phyloP scores from a whole-genome alignment of 2,329 filamentous ascomycete genomes.

The Orbilia brochopaga region DNA sequence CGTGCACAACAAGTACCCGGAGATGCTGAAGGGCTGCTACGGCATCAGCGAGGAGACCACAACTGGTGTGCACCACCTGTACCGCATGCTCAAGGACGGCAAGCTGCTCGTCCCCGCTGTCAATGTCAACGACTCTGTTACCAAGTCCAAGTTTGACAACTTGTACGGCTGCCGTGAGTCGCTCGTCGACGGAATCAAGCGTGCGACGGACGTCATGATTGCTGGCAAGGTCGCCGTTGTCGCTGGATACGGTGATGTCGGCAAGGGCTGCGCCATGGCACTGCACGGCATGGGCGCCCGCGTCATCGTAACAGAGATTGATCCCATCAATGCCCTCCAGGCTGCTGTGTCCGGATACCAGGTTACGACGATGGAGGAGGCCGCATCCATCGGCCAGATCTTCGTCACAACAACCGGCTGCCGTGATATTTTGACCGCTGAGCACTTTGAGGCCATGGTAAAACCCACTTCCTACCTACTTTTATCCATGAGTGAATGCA shows the following conservation, averaged over 20 bases:
- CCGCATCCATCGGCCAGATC: slow-evolving; percentile 86
- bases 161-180: slow-evolving; percentile 99
- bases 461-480: slow-evolving; percentile 57
- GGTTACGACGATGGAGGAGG: slow-evolving; percentile 98
- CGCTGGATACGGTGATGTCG: slow-evolving; percentile 97
- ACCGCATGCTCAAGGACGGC: slow-evolving; percentile 93
- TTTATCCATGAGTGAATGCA: not conserved
- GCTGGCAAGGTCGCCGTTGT: slow-evolving; percentile 98
- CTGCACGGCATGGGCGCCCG: slow-evolving; percentile 97
- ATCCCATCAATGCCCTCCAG: slow-evolving; percentile 99
- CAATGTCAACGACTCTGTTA: slow-evolving; percentile 99
- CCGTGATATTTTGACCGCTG: slow-evolving; percentile 92
- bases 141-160: slow-evolving; percentile 99
- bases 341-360: slow-evolving; percentile 96
- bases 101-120: slow-evolving; percentile 90
- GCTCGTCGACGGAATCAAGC: slow-evolving; percentile 99
- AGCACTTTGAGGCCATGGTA: slow-evolving; percentile 89
- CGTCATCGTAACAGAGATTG: slow-evolving; percentile 94
- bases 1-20: slow-evolving; percentile 97
- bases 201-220: slow-evolving; percentile 99
- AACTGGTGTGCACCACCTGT: slow-evolving; percentile 98
- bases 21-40: slow-evolving; percentile 97
- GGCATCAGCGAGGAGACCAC: slow-evolving; percentile 99
- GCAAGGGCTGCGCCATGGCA: slow-evolving; percentile 96
- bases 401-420: slow-evolving; percentile 99